A percentile compares a stretch with the other conserved stretches of the same genome.
Evolutionary conservation across 73 alveolate genomes (phyloP).

Genomic region (Durusdinium trenchii): DNA sequence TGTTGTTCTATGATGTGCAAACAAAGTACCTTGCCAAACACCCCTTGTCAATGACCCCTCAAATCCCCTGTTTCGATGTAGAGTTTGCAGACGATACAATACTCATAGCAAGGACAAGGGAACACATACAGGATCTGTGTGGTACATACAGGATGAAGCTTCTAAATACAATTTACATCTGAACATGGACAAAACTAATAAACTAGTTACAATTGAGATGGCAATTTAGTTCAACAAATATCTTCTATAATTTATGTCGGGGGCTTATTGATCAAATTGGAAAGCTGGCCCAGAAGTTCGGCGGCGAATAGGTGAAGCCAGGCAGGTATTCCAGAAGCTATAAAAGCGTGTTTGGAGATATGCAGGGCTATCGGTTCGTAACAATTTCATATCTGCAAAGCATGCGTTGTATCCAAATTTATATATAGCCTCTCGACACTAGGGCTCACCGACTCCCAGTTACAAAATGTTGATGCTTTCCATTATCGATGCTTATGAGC

Average conservation of each 20-base stretch:
- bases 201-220: neutral
- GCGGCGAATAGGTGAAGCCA: slow-evolving; percentile 8
- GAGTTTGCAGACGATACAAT: slow-evolving; percentile 45
- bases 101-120: neutral
- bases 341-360: slow-evolving; percentile 25
- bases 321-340: neutral
- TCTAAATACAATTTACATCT: neutral
- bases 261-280: neutral
- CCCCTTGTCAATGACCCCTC: neutral
- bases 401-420: neutral
- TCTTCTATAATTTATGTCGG: neutral
- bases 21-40: neutral
- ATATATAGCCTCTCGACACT: neutral
- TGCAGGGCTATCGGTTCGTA: neutral
- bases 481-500: neutral
- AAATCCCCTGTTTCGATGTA: slow-evolving; percentile 6
- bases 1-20: slow-evolving; percentile 33
- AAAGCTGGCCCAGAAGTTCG: neutral
- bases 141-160: slow-evolving; percentile 4
- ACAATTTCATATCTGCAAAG: neutral
- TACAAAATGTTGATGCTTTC: neutral
- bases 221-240: neutral
- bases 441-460: neutral
- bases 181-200: neutral
- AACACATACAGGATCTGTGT: neutral